Base-by-base conservation (phyloP, 495 filamentous ascomycete species). In the Pyrenula massariospora region DNA sequence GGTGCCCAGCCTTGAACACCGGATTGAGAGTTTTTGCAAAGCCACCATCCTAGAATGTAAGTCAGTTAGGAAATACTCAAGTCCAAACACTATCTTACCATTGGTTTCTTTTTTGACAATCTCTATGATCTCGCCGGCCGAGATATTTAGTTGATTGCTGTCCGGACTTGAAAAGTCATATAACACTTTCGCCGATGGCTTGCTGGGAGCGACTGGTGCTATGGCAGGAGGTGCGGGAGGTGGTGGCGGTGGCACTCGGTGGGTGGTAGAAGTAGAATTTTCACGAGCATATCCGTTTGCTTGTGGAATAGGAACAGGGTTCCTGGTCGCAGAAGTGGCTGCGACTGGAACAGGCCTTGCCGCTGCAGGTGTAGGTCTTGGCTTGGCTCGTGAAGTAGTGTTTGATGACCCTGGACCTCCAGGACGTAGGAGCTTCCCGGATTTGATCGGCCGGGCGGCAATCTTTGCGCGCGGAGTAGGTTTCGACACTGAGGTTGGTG, bases 101-200 rank as follows among this genome's bases (percentile, higher is more conserved):
- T 96, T 96, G 61, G 70, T 75, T 71, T 95, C 92, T 68, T 96
- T 96, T 57, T 87, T 84, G 11, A 94, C 75, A 58, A 97, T 82
- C 65, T 91, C 81, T 47, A 99, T 78, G 24, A 95, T 70, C 58
- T 96, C 87, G 54, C 85, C 90, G 48, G 83, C 80, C 56, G 68
- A 77, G 23, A 99, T 75, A 15, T 83, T 82, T 20, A 97, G 75
- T 68, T 96, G 89, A 59, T 89, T 93, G 54, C 80, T 76, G 52
- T 77, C 86, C 57, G 87, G 82, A 22, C 91, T 89, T 50, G 67
- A 75, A 64, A 96, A 99, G 60, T 94, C 89, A 62, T 97, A 99
- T 36, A 95, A 65, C 5, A 87, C 94, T 73, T 83, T 84, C 60
- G 82, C 88, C 12, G 85, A 87, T 10, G 91, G 87, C 63, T 89